phyloP scores from a whole-genome alignment of 163 green algal species.

The Volvox carteri region DNA sequence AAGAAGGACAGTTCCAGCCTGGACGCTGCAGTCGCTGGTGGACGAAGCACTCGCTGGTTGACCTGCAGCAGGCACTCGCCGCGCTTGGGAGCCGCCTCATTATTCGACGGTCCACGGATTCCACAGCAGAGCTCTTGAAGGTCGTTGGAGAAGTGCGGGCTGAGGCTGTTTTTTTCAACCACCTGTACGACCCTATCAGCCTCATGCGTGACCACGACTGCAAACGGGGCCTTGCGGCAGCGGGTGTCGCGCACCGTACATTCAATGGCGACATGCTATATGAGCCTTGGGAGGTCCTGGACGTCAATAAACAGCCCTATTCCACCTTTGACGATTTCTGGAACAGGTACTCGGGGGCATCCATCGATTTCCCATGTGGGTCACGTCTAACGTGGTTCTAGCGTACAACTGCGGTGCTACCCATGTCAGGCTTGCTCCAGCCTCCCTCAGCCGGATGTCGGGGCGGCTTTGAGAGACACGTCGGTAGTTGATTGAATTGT shows the following conservation, averaged over 20 bases:
- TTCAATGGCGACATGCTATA: conserved; percentile 95
- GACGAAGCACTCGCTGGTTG: conserved; percentile 81
- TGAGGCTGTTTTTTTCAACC: conserved; percentile 87
- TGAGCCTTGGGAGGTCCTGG: conserved; percentile 93
- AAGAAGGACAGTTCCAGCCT: conserved; percentile 96
- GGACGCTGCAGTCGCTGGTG: conserved; percentile 92
- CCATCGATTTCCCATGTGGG: too few species aligned
- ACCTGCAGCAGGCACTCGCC: conserved; percentile 75
- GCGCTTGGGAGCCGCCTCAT: conserved; percentile 85
- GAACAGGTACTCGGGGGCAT: conserved; percentile 73
- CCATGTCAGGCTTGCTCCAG: too few species aligned
- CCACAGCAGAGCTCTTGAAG: conserved; percentile 70
- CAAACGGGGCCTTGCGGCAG: conserved; percentile 77
- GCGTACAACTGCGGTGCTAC: too few species aligned
- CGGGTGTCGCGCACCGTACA: conserved; percentile 73
- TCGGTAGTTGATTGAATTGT: too few species aligned
- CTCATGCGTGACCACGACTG: conserved; percentile 93
- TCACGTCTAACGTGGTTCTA: too few species aligned
- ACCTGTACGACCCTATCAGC: conserved; percentile 93
- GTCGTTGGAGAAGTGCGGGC: conserved; percentile 75
- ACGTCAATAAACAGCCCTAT: conserved; percentile 79
- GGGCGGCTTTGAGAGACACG: too few species aligned
- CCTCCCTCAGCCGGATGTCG: too few species aligned
- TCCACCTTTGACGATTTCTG: conserved; percentile 91
- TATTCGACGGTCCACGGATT: conserved; percentile 74